Conservation (phyloP, 441 rosid species). For the Sinapis alba region DNA sequence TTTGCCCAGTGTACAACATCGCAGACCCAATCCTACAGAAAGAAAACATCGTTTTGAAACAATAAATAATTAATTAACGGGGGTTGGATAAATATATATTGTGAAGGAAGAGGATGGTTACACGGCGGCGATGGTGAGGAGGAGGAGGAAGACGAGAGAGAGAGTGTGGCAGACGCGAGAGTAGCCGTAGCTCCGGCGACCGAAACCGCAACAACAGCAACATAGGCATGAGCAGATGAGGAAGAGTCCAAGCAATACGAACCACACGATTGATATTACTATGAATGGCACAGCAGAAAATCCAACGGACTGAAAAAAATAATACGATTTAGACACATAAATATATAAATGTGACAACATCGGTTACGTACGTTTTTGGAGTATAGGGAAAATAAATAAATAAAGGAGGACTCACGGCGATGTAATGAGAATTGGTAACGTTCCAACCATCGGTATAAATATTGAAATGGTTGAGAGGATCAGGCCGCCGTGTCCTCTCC, state of each 20-base stretch:
- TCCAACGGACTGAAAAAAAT: conserved; percentile 63
- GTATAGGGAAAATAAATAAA: background rate
- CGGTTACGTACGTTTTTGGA: too few relatives aligned
- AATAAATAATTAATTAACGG: too few relatives aligned
- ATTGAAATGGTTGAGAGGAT: conserved; percentile 49
- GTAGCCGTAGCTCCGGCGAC: conserved; percentile 42
- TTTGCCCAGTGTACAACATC: conserved; percentile 64
- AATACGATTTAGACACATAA: too few relatives aligned
- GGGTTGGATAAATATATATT: background rate
- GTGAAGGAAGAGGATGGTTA: conserved; percentile 24
- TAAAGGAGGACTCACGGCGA: conserved; percentile 48
- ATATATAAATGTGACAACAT: too few relatives aligned
- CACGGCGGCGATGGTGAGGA: conserved; percentile 68
- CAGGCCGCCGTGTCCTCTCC: conserved; percentile 54
- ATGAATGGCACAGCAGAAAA: conserved; percentile 65
- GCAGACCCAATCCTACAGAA: conserved; percentile 57
- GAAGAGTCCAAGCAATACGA: conserved; percentile 51
- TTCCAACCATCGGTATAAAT: conserved; percentile 66
- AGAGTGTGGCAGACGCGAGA: conserved; percentile 51
- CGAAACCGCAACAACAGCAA: conserved; percentile 59
- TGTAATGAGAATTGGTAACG: conserved; percentile 49
- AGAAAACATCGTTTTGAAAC: background rate
- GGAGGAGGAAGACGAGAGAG: conserved; percentile 54
- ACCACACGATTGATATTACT: conserved; percentile 56
- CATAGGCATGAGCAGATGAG: conserved; percentile 48